Conservation (phyloP, 2,329 filamentous ascomycete species). For the Byssothecium circinans region DNA sequence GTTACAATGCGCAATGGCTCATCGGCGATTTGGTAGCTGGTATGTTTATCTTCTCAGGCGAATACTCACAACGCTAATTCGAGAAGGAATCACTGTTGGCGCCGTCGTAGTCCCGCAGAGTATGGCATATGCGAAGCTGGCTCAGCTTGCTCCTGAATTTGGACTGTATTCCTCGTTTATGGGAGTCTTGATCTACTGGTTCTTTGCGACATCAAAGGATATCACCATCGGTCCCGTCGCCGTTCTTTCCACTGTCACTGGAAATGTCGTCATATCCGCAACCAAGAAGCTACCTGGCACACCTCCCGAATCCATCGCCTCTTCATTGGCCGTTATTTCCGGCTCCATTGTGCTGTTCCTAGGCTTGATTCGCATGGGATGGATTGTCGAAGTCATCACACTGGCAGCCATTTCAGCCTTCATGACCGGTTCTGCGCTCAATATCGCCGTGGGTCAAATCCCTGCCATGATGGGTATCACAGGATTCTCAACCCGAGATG, state of each 20-base stretch:
- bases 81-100: slow-evolving; percentile 67
- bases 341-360: slow-evolving; percentile 80
- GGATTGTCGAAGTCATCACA: slow-evolving; percentile 93
- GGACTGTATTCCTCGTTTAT: slow-evolving; percentile 96
- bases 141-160: slow-evolving; percentile 74
- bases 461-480: slow-evolving; percentile 79
- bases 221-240: slow-evolving; percentile 97
- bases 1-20: slow-evolving; percentile 90
- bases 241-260: slow-evolving; percentile 88
- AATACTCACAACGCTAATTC: slow-evolving; percentile 8
- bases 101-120: slow-evolving; percentile 86
- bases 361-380: slow-evolving; percentile 78
- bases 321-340: slow-evolving; percentile 72
- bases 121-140: slow-evolving; percentile 91
- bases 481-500: slow-evolving; percentile 70
- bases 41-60: slow-evolving; percentile 44
- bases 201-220: slow-evolving; percentile 97
- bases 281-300: slow-evolving; percentile 48
- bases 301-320: slow-evolving; percentile 49
- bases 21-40: slow-evolving; percentile 86
- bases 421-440: slow-evolving; percentile 96
- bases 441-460: slow-evolving; percentile 82
- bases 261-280: slow-evolving; percentile 72
- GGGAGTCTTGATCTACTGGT: slow-evolving; percentile 94
- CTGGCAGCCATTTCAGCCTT: slow-evolving; percentile 90